A percentile compares a stretch with the other conserved stretches of the same genome.
These are phyloP conservation scores for Cardamine resedifolia DNA, from an alignment of 345 rosid genomes.

Conservation along the genomic window DNA sequence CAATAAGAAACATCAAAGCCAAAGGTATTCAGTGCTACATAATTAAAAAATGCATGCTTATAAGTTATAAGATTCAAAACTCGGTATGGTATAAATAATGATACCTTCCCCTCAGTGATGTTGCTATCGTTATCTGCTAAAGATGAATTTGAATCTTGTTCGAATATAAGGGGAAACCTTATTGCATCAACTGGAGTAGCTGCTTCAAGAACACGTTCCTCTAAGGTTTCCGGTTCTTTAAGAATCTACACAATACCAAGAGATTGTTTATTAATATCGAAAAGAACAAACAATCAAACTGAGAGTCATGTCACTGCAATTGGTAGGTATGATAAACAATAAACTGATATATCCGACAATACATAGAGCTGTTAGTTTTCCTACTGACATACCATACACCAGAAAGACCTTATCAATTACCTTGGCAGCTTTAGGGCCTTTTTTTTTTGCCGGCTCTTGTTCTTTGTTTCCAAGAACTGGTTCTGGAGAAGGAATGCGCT, in stretches of 20 bases:
- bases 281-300: background rate
- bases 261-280: background rate
- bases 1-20: conserved; percentile 3
- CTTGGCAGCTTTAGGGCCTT: conserved; percentile 66
- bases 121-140: conserved; percentile 37
- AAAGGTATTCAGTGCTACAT: conserved; percentile 24
- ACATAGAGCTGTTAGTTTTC: background rate
- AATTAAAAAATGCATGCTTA: conserved; percentile 2
- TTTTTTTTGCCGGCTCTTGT: conserved; percentile 52
- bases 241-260: conserved; percentile 42
- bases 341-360: background rate
- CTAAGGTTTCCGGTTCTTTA: conserved; percentile 49
- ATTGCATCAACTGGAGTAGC: conserved; percentile 66
- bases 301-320: background rate
- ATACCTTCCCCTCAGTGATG: conserved; percentile 67
- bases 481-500: conserved; percentile 76
- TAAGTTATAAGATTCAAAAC: background rate
- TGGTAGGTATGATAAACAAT: background rate
- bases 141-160: conserved; percentile 38
- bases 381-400: background rate
- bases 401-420: conserved; percentile 41
- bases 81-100: conserved; percentile 14
- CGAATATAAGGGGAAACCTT: conserved; percentile 52
- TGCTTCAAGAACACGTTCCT: conserved; percentile 67
- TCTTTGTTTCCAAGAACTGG: conserved; percentile 60